Conservation (phyloP, 768 basidiomycete species). For the Rhodotorula paludigena region DNA sequence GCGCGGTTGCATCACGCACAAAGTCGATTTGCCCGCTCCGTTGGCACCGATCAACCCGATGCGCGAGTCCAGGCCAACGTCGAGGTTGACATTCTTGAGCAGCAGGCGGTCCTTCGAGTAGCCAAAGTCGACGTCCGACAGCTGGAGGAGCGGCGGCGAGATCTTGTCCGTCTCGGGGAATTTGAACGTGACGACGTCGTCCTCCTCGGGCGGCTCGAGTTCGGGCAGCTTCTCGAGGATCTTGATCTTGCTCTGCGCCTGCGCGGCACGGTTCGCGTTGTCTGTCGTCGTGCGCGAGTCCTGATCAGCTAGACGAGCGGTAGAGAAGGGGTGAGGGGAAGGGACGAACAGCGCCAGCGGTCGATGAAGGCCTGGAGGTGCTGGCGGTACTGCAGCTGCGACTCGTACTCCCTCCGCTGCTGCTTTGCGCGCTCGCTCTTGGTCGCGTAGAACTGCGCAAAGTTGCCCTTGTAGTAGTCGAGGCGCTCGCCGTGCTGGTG, state of each 20-base stretch:
- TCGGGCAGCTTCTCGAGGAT: slow-evolving; percentile 84
- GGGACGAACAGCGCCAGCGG: slow-evolving; percentile 74
- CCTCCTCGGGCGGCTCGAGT: slow-evolving; percentile 82
- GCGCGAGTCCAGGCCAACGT: slow-evolving; percentile 87
- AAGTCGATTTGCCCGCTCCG: slow-evolving; percentile 91
- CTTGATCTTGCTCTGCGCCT: slow-evolving; percentile 73
- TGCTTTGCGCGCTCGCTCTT: slow-evolving; percentile 91
- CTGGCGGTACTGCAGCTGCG: slow-evolving; percentile 89
- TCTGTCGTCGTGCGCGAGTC: too few relatives aligned
- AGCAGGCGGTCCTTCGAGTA: slow-evolving; percentile 69
- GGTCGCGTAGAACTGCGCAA: slow-evolving; percentile 97
- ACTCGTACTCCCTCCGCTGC: slow-evolving; percentile 79
- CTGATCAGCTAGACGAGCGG: neutral
- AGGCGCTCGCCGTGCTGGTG: slow-evolving; percentile 83
- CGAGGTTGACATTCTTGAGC: slow-evolving; percentile 74
- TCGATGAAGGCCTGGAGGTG: slow-evolving; percentile 98
- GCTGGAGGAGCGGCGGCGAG: slow-evolving; percentile 87
- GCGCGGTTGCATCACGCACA: slow-evolving; percentile 53
- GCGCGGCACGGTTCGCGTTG: slow-evolving; percentile 60
- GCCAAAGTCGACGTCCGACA: slow-evolving; percentile 84
- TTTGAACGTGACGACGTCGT: slow-evolving; percentile 91
- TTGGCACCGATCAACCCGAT: slow-evolving; percentile 78
- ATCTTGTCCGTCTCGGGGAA: slow-evolving; percentile 97
- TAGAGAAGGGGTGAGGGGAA: slow-evolving; percentile 20
- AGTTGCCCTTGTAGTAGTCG: slow-evolving; percentile 99